Percentiles rank a stretch among this genome's conserved stretches.
Conservation (phyloP, 257 asterid genomes). For the Primulina tabacum region DNA sequence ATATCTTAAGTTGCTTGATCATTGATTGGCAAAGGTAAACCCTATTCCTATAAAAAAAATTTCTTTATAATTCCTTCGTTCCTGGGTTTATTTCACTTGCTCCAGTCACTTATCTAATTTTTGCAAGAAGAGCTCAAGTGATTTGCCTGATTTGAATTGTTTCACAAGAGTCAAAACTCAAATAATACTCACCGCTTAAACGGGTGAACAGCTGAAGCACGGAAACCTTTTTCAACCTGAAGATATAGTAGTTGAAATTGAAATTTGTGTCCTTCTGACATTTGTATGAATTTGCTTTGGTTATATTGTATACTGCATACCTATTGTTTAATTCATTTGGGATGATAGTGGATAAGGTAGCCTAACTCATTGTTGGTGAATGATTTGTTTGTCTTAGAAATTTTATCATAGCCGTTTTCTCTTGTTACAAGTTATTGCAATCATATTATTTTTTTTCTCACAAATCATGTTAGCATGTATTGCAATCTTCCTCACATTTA, state of each 20-base stretch:
- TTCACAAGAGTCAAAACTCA: not conserved
- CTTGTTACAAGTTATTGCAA: not conserved
- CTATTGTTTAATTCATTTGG: not conserved
- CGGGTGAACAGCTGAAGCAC: not conserved
- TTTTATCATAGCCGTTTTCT: not conserved
- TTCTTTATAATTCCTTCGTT: not conserved
- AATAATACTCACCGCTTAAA: not conserved
- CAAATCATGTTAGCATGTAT: not conserved
- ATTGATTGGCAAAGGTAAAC: not conserved
- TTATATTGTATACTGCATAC: not conserved
- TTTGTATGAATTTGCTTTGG: not conserved
- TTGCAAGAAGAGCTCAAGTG: not conserved
- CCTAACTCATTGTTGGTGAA: not conserved
- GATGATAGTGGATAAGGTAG: not conserved
- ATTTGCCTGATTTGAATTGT: not conserved
- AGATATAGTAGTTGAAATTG: not conserved
- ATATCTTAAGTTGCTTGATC: not conserved
- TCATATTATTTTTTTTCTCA: not conserved
- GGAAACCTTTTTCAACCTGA: not conserved
- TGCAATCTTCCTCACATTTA: not conserved
- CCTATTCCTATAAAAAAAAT: not conserved
- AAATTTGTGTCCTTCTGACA: not conserved
- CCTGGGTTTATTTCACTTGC: not conserved
- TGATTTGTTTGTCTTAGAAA: not conserved
- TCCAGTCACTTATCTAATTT: not conserved